A percentile compares a stretch with the other conserved stretches of the same genome.
These are phyloP conservation scores for Solanum rostratum DNA, from an alignment of 257 asterid species.

Conservation along the genomic window DNA sequence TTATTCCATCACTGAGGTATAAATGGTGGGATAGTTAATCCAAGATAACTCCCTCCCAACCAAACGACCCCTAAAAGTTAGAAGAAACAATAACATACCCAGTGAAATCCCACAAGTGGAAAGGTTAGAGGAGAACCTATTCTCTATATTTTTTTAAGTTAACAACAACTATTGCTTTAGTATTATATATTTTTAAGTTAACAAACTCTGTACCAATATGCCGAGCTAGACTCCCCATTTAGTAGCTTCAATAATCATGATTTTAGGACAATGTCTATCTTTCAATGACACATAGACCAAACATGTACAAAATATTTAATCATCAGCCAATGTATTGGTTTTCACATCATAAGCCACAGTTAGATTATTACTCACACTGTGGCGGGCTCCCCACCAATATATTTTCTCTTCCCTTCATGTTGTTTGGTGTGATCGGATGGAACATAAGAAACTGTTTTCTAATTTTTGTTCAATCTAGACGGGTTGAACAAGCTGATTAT, in stretches of 20 bases:
- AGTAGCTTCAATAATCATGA: background rate
- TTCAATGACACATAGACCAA: background rate
- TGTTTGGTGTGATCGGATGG: background rate
- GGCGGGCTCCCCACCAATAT: background rate
- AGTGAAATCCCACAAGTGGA: background rate
- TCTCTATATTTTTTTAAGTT: background rate
- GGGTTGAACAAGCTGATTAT: background rate
- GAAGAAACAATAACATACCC: background rate
- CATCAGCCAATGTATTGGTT: background rate
- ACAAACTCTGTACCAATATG: background rate
- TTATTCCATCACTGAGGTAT: no score
- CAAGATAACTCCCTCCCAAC: no score
- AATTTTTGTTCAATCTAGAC: background rate
- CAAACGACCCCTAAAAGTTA: background rate
- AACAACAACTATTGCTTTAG: background rate
- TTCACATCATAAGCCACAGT: background rate
- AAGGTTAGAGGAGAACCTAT: background rate
- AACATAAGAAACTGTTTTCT: background rate
- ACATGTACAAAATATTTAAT: background rate
- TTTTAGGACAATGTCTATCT: background rate
- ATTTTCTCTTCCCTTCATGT: background rate
- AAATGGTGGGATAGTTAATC: no score
- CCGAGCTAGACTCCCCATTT: background rate
- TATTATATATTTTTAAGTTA: background rate
- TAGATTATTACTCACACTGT: background rate